phyloP scores from a whole-genome alignment of 345 rosid genomes.

The Boechera stricta region DNA sequence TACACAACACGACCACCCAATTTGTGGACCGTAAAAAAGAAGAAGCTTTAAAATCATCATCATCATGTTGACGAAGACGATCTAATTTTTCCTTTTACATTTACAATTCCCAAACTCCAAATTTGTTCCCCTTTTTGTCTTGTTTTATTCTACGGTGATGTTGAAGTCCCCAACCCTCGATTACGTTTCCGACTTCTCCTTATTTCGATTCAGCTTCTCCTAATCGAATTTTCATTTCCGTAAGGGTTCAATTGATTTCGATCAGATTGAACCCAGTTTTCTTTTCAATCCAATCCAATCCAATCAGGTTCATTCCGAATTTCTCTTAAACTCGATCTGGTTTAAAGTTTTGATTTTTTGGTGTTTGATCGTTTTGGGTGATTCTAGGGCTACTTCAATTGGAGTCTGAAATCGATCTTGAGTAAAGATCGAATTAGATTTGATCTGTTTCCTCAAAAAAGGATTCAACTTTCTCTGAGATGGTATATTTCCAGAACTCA shows the following conservation, averaged over 20 bases:
- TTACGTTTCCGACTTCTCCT: conserved; percentile 7
- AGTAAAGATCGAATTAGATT: neutral
- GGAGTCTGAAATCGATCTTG: conserved; percentile 8
- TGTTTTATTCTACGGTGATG: neutral
- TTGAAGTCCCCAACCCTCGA: neutral
- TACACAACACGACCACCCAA: conserved; percentile 32
- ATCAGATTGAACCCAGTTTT: conserved; percentile 29
- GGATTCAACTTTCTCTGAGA: conserved; percentile 52
- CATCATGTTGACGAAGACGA: neutral
- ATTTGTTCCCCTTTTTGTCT: neutral
- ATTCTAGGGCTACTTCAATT: conserved; percentile 27
- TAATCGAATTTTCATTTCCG: neutral
- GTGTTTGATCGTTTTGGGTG: neutral
- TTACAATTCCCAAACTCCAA: neutral
- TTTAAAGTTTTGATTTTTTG: neutral
- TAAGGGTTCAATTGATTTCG: conserved; percentile 22
- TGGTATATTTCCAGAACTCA: conserved; percentile 81
- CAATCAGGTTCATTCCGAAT: conserved; percentile 18
- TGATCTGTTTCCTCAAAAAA: conserved; percentile 4
- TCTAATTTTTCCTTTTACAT: conserved; percentile 6
- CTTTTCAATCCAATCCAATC: neutral
- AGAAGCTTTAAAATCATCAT: neutral
- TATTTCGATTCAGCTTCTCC: conserved; percentile 2
- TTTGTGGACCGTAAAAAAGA: conserved; percentile 1
- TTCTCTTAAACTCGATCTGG: conserved; percentile 10